A percentile compares a stretch with the other conserved stretches of the same genome.
These are phyloP conservation scores for Penicillium italicum DNA, from an alignment of 2,329 filamentous ascomycete species.

Conservation along the genomic window DNA sequence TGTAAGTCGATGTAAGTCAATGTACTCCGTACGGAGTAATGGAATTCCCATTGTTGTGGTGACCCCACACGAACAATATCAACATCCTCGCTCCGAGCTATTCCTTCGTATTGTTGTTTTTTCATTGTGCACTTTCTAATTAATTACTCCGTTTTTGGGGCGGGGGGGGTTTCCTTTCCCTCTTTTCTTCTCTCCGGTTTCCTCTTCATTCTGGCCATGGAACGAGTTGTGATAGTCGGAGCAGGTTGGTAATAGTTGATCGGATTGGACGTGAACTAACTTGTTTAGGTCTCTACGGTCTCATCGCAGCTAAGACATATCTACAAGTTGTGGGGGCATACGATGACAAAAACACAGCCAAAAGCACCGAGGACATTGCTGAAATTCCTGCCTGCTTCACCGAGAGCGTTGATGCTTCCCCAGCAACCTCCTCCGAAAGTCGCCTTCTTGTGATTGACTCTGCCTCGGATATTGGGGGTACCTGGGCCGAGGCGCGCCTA, in stretches of 20 bases:
- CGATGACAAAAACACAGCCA: not conserved
- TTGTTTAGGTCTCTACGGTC: conserved; percentile 25
- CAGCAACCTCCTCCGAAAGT: not conserved
- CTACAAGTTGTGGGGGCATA: conserved; percentile 22
- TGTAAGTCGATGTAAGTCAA: no score
- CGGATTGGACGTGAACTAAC: not conserved
- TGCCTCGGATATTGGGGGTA: conserved; percentile 25
- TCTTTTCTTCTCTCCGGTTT: no score
- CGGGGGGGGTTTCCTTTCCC: no score
- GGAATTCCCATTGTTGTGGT: not conserved
- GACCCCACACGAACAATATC: conserved; percentile 21
- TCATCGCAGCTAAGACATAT: conserved; percentile 31
- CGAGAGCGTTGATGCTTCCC: not conserved
- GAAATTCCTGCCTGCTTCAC: conserved; percentile 15
- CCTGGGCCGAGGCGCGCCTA: conserved; percentile 27
- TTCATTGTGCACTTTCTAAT: not conserved
- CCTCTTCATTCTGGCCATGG: no score
- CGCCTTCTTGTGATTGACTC: conserved; percentile 26
- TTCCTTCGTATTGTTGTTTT: conserved; percentile 8
- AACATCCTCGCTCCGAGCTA: not conserved
- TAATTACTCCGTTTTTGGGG: no score
- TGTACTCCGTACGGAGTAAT: no score
- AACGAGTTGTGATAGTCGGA: conserved; percentile 21
- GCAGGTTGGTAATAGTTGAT: conserved; percentile 10
- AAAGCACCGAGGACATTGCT: not conserved